Evolutionary conservation across 768 basidiomycete genomes (phyloP), one percentile per base, ranked within the genome.

Genomic region (Serendipita sp.): DNA sequence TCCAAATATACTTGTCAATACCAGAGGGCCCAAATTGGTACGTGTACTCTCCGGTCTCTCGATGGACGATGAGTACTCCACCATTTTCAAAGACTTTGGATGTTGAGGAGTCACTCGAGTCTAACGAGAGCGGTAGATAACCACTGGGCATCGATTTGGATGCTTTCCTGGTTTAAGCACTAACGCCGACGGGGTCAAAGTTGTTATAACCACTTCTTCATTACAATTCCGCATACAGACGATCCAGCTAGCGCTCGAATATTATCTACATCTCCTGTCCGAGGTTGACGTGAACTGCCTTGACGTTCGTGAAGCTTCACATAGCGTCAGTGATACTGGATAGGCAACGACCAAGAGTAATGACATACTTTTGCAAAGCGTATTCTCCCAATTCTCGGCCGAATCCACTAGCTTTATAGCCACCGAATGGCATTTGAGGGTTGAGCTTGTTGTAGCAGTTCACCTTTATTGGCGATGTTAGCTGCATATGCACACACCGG

Each of bases 371-470:
- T 44, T 78, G 74, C 44, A 86, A 71, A 13, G 87, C 90, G 73
- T 91, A 88, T 67, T 88, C 84, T 35, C 89, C 90, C 44, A 86
- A 72, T 73, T 91, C 90, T 35, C 88, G 80, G 18, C 90, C 90
- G 23, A 90, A 84, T 66, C 89, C 89, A 44, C 82, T 84, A 70
- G 86, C 83, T 78, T 91, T 93, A 79, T 79, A 91, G 7, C 91
- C 91, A 67, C 91, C 91, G 71, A 92, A 92, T 0, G 91, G 88
- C 18, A 89, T 78, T 32, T 78, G 77, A 2, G 78, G 68, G 68
- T 85, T 77, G 13, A 84, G 71, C 66, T 65, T 41, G 69, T 72
- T 71, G 67, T 72, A 71, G 48, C 63, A 65, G 63, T 70, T 70
- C 41, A 69, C 65, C 65, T 66, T 23, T 52, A 7, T 8, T 10